A percentile compares a stretch with the other conserved stretches of the same genome.
Conservation (phyloP, 208 protist species). For the Wallacemonas collosoma region DNA sequence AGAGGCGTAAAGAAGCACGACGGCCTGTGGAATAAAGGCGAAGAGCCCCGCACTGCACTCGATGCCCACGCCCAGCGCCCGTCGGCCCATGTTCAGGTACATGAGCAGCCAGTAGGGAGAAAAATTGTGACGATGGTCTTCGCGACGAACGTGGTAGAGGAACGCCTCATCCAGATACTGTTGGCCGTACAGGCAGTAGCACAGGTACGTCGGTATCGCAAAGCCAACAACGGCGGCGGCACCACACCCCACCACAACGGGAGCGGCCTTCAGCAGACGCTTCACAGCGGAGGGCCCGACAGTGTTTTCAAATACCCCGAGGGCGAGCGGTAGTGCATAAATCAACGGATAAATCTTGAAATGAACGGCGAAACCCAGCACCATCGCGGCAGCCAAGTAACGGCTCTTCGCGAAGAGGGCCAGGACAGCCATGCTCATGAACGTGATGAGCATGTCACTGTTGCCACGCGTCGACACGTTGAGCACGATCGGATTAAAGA, state of each 20-base stretch:
- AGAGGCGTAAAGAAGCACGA: slow-evolving; percentile 69
- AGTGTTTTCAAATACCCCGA: slow-evolving; percentile 60
- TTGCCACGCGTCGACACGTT: slow-evolving; percentile 95
- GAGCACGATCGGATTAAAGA: slow-evolving; percentile 93
- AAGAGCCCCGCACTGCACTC: slow-evolving; percentile 67
- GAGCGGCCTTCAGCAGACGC: slow-evolving; percentile 19
- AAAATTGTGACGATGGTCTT: slow-evolving; percentile 94
- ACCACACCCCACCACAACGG: slow-evolving; percentile 39
- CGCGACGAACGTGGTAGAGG: slow-evolving; percentile 79
- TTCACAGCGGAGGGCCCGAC: not conserved
- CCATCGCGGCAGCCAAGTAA: slow-evolving; percentile 50
- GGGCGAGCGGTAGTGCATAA: slow-evolving; percentile 79
- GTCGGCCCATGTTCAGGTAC: slow-evolving; percentile 79
- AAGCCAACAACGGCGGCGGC: slow-evolving; percentile 53
- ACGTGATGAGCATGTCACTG: slow-evolving; percentile 92
- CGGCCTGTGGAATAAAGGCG: slow-evolving; percentile 86
- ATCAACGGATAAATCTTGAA: slow-evolving; percentile 95
- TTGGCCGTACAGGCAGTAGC: slow-evolving; percentile 70
- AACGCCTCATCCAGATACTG: slow-evolving; percentile 81
- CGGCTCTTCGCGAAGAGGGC: slow-evolving; percentile 55
- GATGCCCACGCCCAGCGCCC: slow-evolving; percentile 42
- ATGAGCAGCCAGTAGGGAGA: slow-evolving; percentile 92
- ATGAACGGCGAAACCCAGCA: slow-evolving; percentile 87
- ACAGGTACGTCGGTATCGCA: slow-evolving; percentile 47
- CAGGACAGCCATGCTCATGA: slow-evolving; percentile 83